phyloP scores from a whole-genome alignment of 1,139 yeast species.

The Insectozyma bohioensis region DNA sequence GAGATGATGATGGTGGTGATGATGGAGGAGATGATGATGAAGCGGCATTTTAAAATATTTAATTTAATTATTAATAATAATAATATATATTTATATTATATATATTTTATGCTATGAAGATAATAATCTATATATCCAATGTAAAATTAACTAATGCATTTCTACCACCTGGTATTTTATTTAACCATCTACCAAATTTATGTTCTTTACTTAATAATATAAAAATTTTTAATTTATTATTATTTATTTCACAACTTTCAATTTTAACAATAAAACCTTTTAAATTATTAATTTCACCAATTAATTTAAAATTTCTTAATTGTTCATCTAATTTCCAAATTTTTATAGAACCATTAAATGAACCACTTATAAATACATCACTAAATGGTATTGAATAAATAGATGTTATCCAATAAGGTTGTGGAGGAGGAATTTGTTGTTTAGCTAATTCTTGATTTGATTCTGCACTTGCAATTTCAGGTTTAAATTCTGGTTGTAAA shows the following conservation, averaged over 20 bases:
- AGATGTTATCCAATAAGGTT: conserved; percentile 86
- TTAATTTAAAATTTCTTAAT: conserved; percentile 54
- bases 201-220: conserved; percentile 83
- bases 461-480: conserved; percentile 71
- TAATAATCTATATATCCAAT: conserved; percentile 28
- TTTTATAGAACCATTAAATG: conserved; percentile 75
- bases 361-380: conserved; percentile 82
- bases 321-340: conserved; percentile 72
- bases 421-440: conserved; percentile 61
- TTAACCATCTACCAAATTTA: conserved; percentile 80
- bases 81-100: conserved; percentile 2
- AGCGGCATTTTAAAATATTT: conserved; percentile 57
- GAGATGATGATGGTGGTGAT: conserved; percentile 76
- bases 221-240: conserved; percentile 53
- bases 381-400: conserved; percentile 86
- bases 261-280: conserved; percentile 75
- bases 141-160: conserved; percentile 42
- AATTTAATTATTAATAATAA: neutral
- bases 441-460: conserved; percentile 35
- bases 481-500: conserved; percentile 48
- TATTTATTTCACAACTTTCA: conserved; percentile 57
- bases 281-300: conserved; percentile 58
- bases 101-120: no score
- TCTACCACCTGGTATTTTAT: conserved; percentile 39
- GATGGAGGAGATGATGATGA: conserved; percentile 84